Percentiles rank a stretch among this genome's conserved stretches.
Evolutionary conservation across 2,329 filamentous ascomycete species (phyloP).

Genomic region (Fonsecaea erecta): DNA sequence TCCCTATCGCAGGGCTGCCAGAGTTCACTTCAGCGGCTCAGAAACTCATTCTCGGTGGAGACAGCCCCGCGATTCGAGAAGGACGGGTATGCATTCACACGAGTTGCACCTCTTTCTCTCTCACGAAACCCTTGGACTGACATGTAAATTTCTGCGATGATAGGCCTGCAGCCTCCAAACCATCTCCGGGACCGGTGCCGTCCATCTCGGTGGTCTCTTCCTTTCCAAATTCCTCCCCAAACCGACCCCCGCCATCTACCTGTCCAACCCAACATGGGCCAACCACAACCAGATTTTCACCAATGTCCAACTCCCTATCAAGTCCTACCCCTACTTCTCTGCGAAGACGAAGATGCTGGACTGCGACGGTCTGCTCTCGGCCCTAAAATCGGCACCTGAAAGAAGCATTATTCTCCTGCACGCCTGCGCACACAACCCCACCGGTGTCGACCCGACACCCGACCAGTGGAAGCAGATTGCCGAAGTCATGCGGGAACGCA

Average conservation of each 20-base stretch:
- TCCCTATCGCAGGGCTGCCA: slow-evolving; percentile 87
- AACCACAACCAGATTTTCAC: slow-evolving; percentile 99
- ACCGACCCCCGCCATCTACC: slow-evolving; percentile 73
- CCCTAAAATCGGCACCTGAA: slow-evolving; percentile 72
- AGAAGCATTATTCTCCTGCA: slow-evolving; percentile 89
- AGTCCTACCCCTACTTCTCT: slow-evolving; percentile 92
- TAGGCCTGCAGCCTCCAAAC: slow-evolving; percentile 80
- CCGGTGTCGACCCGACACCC: slow-evolving; percentile 89
- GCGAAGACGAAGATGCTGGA: slow-evolving; percentile 87
- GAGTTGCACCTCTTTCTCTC: background rate
- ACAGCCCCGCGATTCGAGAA: slow-evolving; percentile 81
- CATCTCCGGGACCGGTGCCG: slow-evolving; percentile 94
- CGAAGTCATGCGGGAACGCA: slow-evolving; percentile 72
- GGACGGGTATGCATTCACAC: slow-evolving; percentile 65
- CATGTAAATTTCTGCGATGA: slow-evolving; percentile 8
- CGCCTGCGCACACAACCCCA: slow-evolving; percentile 97
- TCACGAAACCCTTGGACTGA: background rate
- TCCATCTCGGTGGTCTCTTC: slow-evolving; percentile 93
- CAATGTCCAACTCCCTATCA: slow-evolving; percentile 79
- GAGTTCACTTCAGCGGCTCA: slow-evolving; percentile 88
- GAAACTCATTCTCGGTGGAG: slow-evolving; percentile 80
- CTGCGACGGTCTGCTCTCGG: slow-evolving; percentile 81
- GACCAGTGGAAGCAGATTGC: slow-evolving; percentile 96
- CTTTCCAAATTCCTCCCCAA: slow-evolving; percentile 83
- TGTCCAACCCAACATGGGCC: slow-evolving; percentile 95